These are phyloP conservation scores for Thymus mandschuricus DNA, from an alignment of 257 asterid species.

Conservation along the genomic window DNA sequence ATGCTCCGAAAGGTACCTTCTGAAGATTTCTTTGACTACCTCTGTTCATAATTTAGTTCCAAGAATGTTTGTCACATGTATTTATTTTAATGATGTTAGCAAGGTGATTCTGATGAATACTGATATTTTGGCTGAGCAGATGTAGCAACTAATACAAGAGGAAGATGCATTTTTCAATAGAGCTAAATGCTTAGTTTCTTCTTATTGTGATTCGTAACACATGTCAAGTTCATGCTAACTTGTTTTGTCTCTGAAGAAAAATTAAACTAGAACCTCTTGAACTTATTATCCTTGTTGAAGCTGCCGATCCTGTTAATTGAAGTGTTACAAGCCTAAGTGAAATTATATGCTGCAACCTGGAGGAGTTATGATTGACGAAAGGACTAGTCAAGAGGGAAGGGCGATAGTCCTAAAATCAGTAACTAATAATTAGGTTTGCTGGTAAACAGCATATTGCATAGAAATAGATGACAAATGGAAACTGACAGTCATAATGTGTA, in stretches of 20 bases:
- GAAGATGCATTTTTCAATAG: constrained; percentile 9
- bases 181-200: constrained; percentile 4
- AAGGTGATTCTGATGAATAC: constrained; percentile 8
- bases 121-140: constrained; percentile 2
- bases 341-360: constrained; percentile 12
- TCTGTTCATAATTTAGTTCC: constrained; percentile 22
- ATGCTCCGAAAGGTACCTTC: constrained; percentile 79
- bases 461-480: neutral
- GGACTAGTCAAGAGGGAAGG: constrained; percentile 8
- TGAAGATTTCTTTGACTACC: constrained; percentile 4
- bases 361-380: neutral
- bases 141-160: constrained; percentile 14
- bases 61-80: constrained; percentile 6
- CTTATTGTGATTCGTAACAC: constrained; percentile 4
- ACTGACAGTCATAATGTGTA: neutral
- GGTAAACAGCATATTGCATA: neutral
- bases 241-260: constrained; percentile 4
- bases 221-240: constrained; percentile 13
- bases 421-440: constrained; percentile 6
- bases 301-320: constrained; percentile 8
- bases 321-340: neutral
- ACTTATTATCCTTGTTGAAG: constrained; percentile 12
- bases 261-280: constrained; percentile 10
- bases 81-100: constrained; percentile 1
- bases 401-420: constrained; percentile 19